Evolutionary conservation across 1,139 yeast species (phyloP).

Genomic region (Saccharomycopsis phalli): DNA sequence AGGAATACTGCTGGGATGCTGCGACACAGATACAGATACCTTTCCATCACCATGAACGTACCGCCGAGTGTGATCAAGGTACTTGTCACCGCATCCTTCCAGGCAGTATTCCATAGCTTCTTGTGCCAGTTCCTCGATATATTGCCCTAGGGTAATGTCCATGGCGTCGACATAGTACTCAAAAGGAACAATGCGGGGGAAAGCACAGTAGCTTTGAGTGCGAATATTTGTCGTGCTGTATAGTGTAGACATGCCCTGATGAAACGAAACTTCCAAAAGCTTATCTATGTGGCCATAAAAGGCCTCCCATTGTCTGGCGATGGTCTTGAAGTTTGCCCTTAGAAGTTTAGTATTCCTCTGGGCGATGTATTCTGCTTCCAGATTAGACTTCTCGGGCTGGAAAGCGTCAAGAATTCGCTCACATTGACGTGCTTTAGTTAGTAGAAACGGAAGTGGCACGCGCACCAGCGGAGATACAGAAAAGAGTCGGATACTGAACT

Average conservation of each 20-base stretch:
- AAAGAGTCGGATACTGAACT: conserved; percentile 42
- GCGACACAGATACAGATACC: conserved; percentile 68
- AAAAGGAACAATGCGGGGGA: conserved; percentile 74
- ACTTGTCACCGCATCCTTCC: conserved; percentile 70
- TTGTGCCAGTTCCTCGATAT: conserved; percentile 71
- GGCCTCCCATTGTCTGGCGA: conserved; percentile 54
- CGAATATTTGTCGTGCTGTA: conserved; percentile 78
- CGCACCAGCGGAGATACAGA: conserved; percentile 72
- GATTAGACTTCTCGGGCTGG: conserved; percentile 23
- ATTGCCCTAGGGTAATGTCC: conserved; percentile 84
- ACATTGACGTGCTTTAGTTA: conserved; percentile 45
- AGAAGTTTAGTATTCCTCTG: conserved; percentile 33
- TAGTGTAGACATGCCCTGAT: conserved; percentile 68
- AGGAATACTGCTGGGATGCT: conserved; percentile 45
- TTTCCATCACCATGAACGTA: conserved; percentile 88
- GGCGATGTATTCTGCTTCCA: conserved; percentile 23
- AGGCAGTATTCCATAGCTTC: conserved; percentile 59
- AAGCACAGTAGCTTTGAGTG: conserved; percentile 86
- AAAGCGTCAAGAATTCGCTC: conserved; percentile 37
- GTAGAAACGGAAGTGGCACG: conserved; percentile 57
- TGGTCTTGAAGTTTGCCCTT: conserved; percentile 30
- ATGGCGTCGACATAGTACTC: conserved; percentile 79
- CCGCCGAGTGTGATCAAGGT: conserved; percentile 71
- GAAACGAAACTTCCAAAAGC: conserved; percentile 57
- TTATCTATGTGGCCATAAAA: conserved; percentile 35